These are phyloP conservation scores for Gremmenia infestans DNA, from an alignment of 2,329 filamentous ascomycete genomes.

Conservation along the genomic window DNA sequence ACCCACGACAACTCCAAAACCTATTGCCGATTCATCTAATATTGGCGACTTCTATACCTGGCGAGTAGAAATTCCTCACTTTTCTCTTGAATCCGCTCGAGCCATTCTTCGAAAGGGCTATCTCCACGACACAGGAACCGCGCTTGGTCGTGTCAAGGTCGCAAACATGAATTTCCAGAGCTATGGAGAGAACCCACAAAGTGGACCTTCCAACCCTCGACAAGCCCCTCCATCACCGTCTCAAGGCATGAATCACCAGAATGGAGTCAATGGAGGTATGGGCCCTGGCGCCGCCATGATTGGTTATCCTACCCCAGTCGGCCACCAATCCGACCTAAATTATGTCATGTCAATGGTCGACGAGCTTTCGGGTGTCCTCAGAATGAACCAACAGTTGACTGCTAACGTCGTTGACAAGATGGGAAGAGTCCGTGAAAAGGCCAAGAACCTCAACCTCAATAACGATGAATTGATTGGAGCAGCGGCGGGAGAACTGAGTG, in stretches of 20 bases:
- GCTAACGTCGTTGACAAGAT: conserved; percentile 61
- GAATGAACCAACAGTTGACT: conserved; percentile 48
- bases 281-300: conserved; percentile 13
- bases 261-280: conserved; percentile 32
- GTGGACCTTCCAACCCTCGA: conserved; percentile 17
- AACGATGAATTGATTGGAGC: conserved; percentile 56
- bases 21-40: not conserved
- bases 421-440: conserved; percentile 54
- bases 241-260: conserved; percentile 26
- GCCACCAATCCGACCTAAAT: conserved; percentile 63
- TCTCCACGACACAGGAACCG: not conserved
- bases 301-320: conserved; percentile 53
- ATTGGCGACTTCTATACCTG: not conserved
- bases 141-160: not conserved
- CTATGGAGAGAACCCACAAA: conserved; percentile 23
- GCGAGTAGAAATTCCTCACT: not conserved
- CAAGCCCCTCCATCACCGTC: conserved; percentile 31
- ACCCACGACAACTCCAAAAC: not conserved
- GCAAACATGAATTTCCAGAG: conserved; percentile 21
- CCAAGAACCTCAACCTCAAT: conserved; percentile 45
- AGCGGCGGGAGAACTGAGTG: conserved; percentile 51
- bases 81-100: not conserved
- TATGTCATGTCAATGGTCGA: conserved; percentile 66
- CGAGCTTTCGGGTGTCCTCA: conserved; percentile 44
- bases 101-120: not conserved